Conservation (phyloP, 495 filamentous ascomycete genomes). For the Lasiosphaeria ovina region DNA sequence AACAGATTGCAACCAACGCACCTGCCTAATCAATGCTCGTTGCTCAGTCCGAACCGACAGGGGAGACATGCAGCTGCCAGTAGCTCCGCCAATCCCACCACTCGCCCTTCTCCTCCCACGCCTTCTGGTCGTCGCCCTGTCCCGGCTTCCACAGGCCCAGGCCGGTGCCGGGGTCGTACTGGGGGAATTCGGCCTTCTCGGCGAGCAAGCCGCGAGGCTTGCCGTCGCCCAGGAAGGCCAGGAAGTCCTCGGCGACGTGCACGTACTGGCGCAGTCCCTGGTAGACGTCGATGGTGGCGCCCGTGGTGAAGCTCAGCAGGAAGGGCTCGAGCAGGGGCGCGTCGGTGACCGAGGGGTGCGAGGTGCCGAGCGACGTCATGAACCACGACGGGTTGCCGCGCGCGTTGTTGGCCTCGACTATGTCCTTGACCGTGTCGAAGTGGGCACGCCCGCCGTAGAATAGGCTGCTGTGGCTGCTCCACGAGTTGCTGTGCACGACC, state of each 20-base stretch:
- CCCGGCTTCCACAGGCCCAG: slow-evolving; percentile 39
- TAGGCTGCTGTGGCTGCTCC: slow-evolving; percentile 43
- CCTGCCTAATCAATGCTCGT: too few relatives aligned
- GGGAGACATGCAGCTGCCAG: slow-evolving; percentile 43
- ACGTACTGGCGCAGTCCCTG: slow-evolving; percentile 46
- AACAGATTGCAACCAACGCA: too few relatives aligned
- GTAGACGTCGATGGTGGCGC: slow-evolving; percentile 41
- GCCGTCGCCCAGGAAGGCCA: slow-evolving; percentile 37
- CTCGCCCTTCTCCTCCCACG: slow-evolving; percentile 23
- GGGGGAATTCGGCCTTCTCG: slow-evolving; percentile 40
- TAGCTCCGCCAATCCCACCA: slow-evolving; percentile 41
- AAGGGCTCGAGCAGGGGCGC: slow-evolving; percentile 52
- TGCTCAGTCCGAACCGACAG: slow-evolving; percentile 12
- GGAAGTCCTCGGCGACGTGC: slow-evolving; percentile 44
- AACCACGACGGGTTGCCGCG: slow-evolving; percentile 48
- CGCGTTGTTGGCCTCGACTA: slow-evolving; percentile 39
- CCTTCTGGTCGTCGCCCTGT: slow-evolving; percentile 26
- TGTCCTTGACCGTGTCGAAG: slow-evolving; percentile 48
- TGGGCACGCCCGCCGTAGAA: slow-evolving; percentile 50
- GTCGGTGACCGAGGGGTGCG: slow-evolving; percentile 54
- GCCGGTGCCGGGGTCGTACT: slow-evolving; percentile 33
- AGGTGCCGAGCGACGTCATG: slow-evolving; percentile 48
- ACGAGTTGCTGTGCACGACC: slow-evolving; percentile 51
- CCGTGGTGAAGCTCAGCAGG: slow-evolving; percentile 48
- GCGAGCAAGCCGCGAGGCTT: slow-evolving; percentile 31